Conservation (phyloP, 768 basidiomycete species). For the Termitomyces sp. region DNA sequence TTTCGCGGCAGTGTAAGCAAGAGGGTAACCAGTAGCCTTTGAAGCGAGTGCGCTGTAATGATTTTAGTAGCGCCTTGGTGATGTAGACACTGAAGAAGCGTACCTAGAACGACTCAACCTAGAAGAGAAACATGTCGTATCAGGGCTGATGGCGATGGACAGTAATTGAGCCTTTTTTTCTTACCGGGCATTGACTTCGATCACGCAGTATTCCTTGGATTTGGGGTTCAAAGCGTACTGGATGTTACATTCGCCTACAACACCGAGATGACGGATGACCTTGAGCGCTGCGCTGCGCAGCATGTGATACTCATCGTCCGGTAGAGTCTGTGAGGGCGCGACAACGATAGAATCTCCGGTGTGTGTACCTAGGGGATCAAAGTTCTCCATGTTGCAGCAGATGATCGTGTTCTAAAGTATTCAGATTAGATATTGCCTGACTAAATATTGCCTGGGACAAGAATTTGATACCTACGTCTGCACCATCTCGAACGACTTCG, state of each 20-base stretch:
- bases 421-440: slow-evolving; percentile 6
- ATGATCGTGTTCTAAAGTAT: slow-evolving; percentile 87
- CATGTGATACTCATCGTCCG: slow-evolving; percentile 99
- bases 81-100: slow-evolving; percentile 9
- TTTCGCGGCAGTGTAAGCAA: slow-evolving; percentile 98
- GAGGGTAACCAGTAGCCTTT: slow-evolving; percentile 97
- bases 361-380: slow-evolving; percentile 97
- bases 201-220: slow-evolving; percentile 93
- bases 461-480: slow-evolving; percentile 63
- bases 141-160: too few relatives aligned
- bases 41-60: slow-evolving; percentile 81
- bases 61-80: not conserved
- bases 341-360: slow-evolving; percentile 99
- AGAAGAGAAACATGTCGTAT: slow-evolving; percentile 4
- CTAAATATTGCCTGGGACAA: slow-evolving; percentile 7
- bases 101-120: slow-evolving; percentile 80
- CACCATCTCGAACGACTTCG: slow-evolving; percentile 96
- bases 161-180: slow-evolving; percentile 16
- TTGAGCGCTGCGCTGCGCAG: slow-evolving; percentile 96
- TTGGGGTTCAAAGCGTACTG: slow-evolving; percentile 96
- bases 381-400: slow-evolving; percentile 99
- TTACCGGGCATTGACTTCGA: slow-evolving; percentile 93
- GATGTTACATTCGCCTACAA: slow-evolving; percentile 94
- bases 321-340: slow-evolving; percentile 95
- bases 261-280: slow-evolving; percentile 86